Evolutionary conservation across 202 grass and related monocot genomes (phyloP).

Genomic region (Panicum hallii): DNA sequence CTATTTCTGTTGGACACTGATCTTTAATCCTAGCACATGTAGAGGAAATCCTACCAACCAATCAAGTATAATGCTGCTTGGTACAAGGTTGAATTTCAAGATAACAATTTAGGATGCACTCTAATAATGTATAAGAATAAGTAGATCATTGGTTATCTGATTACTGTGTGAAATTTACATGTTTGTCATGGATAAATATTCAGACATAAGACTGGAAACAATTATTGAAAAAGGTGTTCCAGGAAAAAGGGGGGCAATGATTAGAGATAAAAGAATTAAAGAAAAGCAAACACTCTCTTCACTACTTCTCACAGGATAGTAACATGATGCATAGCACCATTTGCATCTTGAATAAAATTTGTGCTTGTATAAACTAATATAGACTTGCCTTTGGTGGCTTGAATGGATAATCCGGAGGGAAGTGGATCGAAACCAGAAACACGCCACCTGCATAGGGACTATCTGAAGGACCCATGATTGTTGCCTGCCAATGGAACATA

Average conservation of each 20-base stretch:
- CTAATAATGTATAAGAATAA: neutral
- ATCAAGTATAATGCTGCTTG: neutral
- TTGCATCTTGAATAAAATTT: neutral
- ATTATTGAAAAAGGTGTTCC: neutral
- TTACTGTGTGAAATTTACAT: no score
- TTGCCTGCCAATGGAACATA: conserved; percentile 65
- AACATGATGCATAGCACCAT: neutral
- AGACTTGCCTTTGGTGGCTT: conserved; percentile 59
- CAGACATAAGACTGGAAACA: neutral
- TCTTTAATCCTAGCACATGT: no score
- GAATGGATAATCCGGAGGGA: conserved; percentile 60
- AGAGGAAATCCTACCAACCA: neutral
- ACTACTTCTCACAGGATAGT: no score
- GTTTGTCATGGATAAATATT: neutral
- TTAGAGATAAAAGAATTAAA: neutral
- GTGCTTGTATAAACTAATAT: neutral
- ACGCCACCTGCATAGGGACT: conserved; percentile 58
- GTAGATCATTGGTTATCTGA: neutral
- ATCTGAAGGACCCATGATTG: conserved; percentile 59
- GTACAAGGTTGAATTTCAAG: neutral
- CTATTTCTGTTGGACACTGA: neutral
- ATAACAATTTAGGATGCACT: neutral
- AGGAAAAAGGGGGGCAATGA: neutral
- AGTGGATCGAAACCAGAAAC: conserved; percentile 60
- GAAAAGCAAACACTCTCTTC: neutral